Conservation (phyloP, 1,284 basidiomycete species). For the Termitomyces sp. region DNA sequence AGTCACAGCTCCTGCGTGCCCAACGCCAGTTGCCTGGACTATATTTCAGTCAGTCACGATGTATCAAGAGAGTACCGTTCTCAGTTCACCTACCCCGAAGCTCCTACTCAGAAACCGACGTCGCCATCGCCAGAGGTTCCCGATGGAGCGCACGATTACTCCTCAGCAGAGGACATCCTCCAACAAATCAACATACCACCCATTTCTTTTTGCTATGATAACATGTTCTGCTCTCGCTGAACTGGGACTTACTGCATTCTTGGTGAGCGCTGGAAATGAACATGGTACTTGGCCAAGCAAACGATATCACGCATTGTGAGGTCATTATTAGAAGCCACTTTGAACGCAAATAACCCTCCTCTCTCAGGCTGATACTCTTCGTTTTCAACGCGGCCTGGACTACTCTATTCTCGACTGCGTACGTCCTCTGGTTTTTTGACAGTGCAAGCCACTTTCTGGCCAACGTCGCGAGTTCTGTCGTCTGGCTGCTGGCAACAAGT, state of each 20-base stretch:
- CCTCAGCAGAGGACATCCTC: conserved; percentile 30
- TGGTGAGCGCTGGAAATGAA: conserved; percentile 62
- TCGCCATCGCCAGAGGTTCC: not conserved
- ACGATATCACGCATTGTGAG: conserved; percentile 64
- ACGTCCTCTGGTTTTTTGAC: conserved; percentile 64
- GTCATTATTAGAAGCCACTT: conserved; percentile 21
- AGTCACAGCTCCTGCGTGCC: conserved; percentile 42
- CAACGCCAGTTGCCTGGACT: conserved; percentile 58
- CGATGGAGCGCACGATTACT: conserved; percentile 11
- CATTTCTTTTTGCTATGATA: conserved; percentile 66
- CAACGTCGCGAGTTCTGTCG: conserved; percentile 67
- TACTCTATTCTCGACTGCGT: conserved; percentile 58
- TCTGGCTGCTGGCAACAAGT: conserved; percentile 63
- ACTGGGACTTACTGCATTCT: conserved; percentile 63
- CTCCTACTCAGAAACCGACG: conserved; percentile 11
- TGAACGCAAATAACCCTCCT: not conserved
- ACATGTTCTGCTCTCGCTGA: conserved; percentile 62
- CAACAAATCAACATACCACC: conserved; percentile 55
- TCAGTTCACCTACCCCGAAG: not conserved
- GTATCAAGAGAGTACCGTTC: conserved; percentile 3
- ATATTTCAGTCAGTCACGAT: conserved; percentile 61
- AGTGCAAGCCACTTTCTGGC: conserved; percentile 63
- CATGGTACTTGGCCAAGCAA: conserved; percentile 52
- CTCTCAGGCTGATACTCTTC: conserved; percentile 32
- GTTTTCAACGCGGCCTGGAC: conserved; percentile 73